Conservation (phyloP, 495 filamentous ascomycete species). For the Neurospora hispaniola region DNA sequence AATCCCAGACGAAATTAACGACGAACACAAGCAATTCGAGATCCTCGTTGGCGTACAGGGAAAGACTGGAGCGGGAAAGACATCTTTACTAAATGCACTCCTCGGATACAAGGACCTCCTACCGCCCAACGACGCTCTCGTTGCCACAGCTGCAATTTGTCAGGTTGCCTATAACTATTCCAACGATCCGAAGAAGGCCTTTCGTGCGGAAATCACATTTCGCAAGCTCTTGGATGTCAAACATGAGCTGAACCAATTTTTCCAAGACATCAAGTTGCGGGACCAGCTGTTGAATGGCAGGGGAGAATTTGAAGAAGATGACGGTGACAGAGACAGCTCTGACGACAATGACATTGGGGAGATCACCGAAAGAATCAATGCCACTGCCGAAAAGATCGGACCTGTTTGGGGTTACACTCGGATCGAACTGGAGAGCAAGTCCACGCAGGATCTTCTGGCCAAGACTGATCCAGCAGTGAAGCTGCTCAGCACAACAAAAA, state of each 20-base stretch:
- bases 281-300: background rate
- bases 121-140: conserved; percentile 13
- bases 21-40: background rate
- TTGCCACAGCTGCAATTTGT: conserved; percentile 16
- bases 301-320: background rate
- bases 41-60: conserved; percentile 18
- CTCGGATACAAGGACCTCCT: conserved; percentile 13
- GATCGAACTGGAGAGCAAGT: conserved; percentile 15
- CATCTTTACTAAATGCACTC: conserved; percentile 17
- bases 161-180: conserved; percentile 10
- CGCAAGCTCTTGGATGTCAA: conserved; percentile 3
- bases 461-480: conserved; percentile 4
- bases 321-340: background rate
- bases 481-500: background rate
- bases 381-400: conserved; percentile 1
- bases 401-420: background rate
- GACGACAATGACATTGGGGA: background rate
- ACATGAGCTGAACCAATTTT: conserved; percentile 9
- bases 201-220: conserved; percentile 12
- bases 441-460: conserved; percentile 7
- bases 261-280: conserved; percentile 3
- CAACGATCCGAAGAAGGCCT: background rate
- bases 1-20: background rate
- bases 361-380: background rate
- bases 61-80: conserved; percentile 21